phyloP scores from a whole-genome alignment of 176 grass and related monocot genomes.

The Aechmea fasciata region DNA sequence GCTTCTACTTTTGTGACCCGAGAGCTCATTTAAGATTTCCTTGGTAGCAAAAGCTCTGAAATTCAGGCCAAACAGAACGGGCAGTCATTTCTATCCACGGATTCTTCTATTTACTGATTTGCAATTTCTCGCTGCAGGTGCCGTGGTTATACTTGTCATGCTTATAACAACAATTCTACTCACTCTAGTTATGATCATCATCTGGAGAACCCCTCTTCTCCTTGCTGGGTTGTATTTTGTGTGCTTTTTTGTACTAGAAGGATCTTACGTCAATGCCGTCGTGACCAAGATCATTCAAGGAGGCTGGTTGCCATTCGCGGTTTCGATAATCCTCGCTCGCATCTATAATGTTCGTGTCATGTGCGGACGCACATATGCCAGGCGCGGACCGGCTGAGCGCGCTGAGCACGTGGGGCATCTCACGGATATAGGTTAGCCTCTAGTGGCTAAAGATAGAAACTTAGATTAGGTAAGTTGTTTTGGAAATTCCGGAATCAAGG shows the following conservation, averaged over 20 bases:
- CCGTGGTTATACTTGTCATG: constrained; percentile 84
- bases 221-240: constrained; percentile 45
- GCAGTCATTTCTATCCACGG: background rate
- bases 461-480: too few species aligned
- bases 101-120: background rate
- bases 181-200: constrained; percentile 69
- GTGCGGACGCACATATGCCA: too few species aligned
- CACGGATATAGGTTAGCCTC: too few species aligned
- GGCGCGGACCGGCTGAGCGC: too few species aligned
- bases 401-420: too few species aligned
- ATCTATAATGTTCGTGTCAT: constrained; percentile 75
- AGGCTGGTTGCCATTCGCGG: constrained; percentile 68
- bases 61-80: too few species aligned
- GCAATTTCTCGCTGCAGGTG: constrained; percentile 42
- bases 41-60: too few species aligned
- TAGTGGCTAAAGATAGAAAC: too few species aligned
- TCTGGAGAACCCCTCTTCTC: constrained; percentile 45
- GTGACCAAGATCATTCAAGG: constrained; percentile 71
- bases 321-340: constrained; percentile 61
- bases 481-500: too few species aligned
- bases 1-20: too few species aligned
- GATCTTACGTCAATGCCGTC: constrained; percentile 50
- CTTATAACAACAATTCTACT: constrained; percentile 78
- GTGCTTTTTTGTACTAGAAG: constrained; percentile 55
- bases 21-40: too few species aligned